These are phyloP conservation scores for Porcisia hertigi DNA, from an alignment of 208 protist species.

Conservation along the genomic window DNA sequence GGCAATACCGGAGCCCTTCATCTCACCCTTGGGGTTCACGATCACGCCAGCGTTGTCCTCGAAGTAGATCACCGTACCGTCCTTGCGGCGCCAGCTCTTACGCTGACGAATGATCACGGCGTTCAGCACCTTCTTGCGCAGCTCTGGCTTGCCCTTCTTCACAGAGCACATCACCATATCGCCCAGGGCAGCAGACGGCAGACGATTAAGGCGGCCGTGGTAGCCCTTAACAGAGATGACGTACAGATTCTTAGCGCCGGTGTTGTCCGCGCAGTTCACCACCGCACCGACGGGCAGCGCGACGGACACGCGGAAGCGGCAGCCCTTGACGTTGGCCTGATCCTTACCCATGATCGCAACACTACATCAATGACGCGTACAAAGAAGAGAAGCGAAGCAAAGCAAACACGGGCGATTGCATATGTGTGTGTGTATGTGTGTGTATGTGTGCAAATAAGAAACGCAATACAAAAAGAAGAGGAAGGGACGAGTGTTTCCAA, in stretches of 20 bases:
- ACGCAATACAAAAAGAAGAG: not conserved
- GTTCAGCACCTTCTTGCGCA: slow-evolving; percentile 99
- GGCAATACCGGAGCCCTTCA: slow-evolving; percentile 99
- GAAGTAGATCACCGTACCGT: slow-evolving; percentile 99
- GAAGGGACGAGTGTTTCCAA: not conserved
- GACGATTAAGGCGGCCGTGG: slow-evolving; percentile 98
- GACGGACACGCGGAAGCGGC: slow-evolving; percentile 99
- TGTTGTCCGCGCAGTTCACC: slow-evolving; percentile 99
- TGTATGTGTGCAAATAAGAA: not conserved
- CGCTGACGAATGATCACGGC: slow-evolving; percentile 99
- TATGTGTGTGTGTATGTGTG: slow-evolving; percentile 1
- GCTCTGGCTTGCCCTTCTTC: slow-evolving; percentile 99
- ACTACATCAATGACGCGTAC: not conserved
- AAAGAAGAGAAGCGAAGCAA: not conserved
- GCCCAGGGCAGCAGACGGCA: slow-evolving; percentile 97
- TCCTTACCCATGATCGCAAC: slow-evolving; percentile 87
- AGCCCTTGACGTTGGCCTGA: slow-evolving; percentile 90
- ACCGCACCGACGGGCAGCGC: slow-evolving; percentile 98
- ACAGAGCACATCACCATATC: slow-evolving; percentile 99
- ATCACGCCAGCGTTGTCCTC: slow-evolving; percentile 99
- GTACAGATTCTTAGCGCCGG: slow-evolving; percentile 99
- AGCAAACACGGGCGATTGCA: not conserved
- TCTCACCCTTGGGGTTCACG: slow-evolving; percentile 99
- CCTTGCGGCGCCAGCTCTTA: slow-evolving; percentile 98
- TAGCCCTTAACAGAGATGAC: slow-evolving; percentile 99